Evolutionary conservation across 1,139 yeast species (phyloP), one percentile per base, ranked within the genome.

Genomic region (Diutina scorzettiae): DNA sequence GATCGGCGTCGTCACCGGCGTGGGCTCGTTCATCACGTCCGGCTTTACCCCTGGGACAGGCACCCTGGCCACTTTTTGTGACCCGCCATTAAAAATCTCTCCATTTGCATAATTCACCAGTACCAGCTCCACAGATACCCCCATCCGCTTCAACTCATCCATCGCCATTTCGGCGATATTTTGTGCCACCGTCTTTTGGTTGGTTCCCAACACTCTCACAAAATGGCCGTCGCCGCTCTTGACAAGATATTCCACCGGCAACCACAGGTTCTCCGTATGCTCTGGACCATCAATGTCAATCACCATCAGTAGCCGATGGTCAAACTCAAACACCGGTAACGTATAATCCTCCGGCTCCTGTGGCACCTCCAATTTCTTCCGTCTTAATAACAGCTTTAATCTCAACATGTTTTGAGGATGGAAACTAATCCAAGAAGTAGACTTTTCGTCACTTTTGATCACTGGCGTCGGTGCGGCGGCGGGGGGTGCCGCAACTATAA

Each of bases 111-210:
- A 34, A 23, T 34, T 23, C n/a, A 34, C 39, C 6, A 23, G 20
- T 28, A 34, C 39, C 39, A 23, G 25, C 14, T 34, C 24, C 28
- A 34, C 28, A 6, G 39, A n/a, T 4, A 34, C 23, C 28, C 39
- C 39, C 28, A 14, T 23, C 9, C 39, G 39, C 19, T 20, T n/a
- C 18, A 34, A 34, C 24, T 34, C 39, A 14, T 34, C 39, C 19
- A 34, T 11, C 39, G 39, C 39, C 39, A 34, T 34, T 23, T 34
- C 39, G 39, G 39, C 39, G 17, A 34, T 34, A 20, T 34, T 34
- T 14, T 34, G 39, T 3, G 39, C 39, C 39, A 34, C 39, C 28
- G 39, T 34, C 39, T 34, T 34, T 23, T 34, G 27, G 28, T 34
- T 34, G 39, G 39, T 34, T 2, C 39, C 39, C 18, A 34, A 16